These are phyloP conservation scores for Aspergillus novoparasiticus DNA, from an alignment of 2,329 filamentous ascomycete species.

Conservation along the genomic window DNA sequence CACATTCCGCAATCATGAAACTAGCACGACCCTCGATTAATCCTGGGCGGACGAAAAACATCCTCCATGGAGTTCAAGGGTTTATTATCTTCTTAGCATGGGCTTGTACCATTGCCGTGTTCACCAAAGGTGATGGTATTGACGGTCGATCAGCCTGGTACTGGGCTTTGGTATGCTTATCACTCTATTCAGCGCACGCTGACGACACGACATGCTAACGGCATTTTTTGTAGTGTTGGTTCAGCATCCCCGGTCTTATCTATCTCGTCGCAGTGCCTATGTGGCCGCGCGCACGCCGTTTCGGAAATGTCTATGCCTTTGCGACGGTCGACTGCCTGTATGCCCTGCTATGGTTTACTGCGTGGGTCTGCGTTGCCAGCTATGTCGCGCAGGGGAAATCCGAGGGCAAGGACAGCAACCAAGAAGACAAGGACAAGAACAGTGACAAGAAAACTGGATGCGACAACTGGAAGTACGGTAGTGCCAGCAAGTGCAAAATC, in stretches of 20 bases:
- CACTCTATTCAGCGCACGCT: background rate
- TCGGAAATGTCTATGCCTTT: conserved; percentile 64
- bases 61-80: conserved; percentile 56
- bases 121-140: conserved; percentile 56
- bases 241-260: conserved; percentile 59
- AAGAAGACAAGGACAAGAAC: conserved; percentile 39
- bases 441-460: conserved; percentile 48
- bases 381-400: conserved; percentile 60
- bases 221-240: conserved; percentile 54
- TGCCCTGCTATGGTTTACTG: conserved; percentile 61
- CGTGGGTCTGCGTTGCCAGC: conserved; percentile 58
- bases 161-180: conserved; percentile 57
- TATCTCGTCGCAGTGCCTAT: conserved; percentile 64
- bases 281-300: conserved; percentile 60
- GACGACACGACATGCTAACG: background rate
- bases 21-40: conserved; percentile 41
- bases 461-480: conserved; percentile 58
- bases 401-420: conserved; percentile 43
- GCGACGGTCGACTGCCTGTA: conserved; percentile 58
- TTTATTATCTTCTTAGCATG: conserved; percentile 61
- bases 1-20: conserved; percentile 26
- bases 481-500: conserved; percentile 57
- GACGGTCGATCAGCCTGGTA: conserved; percentile 60
- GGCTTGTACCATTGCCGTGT: conserved; percentile 60
- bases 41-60: conserved; percentile 59